Base-by-base conservation (phyloP, 129 eudicot species). In the Lonicera japonica region DNA sequence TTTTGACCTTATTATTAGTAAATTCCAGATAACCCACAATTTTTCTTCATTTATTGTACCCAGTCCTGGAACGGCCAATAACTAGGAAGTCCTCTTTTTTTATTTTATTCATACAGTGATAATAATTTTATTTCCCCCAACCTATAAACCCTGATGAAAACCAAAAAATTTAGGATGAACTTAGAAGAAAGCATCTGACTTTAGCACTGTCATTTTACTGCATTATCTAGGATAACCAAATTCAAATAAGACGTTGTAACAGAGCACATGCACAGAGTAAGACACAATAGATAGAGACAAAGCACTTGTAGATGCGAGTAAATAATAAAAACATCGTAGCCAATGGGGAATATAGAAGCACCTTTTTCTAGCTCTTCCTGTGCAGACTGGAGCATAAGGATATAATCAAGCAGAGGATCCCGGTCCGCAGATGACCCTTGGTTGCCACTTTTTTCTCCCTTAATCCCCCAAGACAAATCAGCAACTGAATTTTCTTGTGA, bases 311-410 rank as follows among this genome's bases (percentile, higher is more conserved):
- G 20, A 51, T 24, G 20, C 39, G 60, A 39, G 56, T 38, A 45
- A 0, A 45, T 7, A 20, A 23, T 16, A n/a, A 4, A 14, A 41
- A 22, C 5, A 7, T 25, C 36, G 39, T 34, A 68, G 41, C n/a
- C 47, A 43, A 29, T 15, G 46, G 50, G 53, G 25, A 41, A 64
- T 23, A 13, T 50, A 52, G 66, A n/a, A n/a, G 53, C 64, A 92
- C 98, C 98, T 84, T 61, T 79, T 47, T 77, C 91, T n/a, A 92
- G 78, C 24, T 81, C 86, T 57, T 80, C 85, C 20, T 82, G 81
- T 8, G 69, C 87, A 64, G 78, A 75, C 65, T 82, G 83, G 39
- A 92, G 83, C 18, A 65, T 60, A 46, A 39, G 43, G 23, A 87
- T 60, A 68, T 90, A 73, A 56, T 76, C 82, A 46, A 67, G 67